A percentile compares a stretch with the other conserved stretches of the same genome.
phyloP scores from a whole-genome alignment of 2,329 filamentous ascomycete species.

The Nigrograna mackinnonii region DNA sequence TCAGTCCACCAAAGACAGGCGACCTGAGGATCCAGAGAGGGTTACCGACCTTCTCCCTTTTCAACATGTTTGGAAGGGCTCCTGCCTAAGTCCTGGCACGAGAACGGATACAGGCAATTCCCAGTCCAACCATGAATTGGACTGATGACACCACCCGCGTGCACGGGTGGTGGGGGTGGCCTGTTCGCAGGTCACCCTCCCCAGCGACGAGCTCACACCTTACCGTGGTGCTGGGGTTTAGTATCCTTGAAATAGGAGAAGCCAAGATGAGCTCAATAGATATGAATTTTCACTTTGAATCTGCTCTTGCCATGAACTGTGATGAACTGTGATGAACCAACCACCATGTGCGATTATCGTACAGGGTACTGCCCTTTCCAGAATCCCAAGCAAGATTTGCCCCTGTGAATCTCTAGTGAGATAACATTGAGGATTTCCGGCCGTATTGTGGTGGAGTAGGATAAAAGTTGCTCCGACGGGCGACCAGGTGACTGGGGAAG shows the following conservation, averaged over 20 bases:
- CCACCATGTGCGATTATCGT: no score
- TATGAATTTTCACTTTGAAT: no score
- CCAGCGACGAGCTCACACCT: constrained; percentile 10
- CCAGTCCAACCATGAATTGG: constrained; percentile 15
- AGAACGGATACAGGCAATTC: constrained; percentile 13
- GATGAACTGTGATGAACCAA: no score
- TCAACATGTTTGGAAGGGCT: constrained; percentile 1
- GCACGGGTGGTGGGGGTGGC: constrained; percentile 5
- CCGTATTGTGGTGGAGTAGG: no score
- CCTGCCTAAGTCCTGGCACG: constrained; percentile 12
- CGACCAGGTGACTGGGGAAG: no score
- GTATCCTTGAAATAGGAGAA: constrained; percentile 10
- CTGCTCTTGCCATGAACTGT: no score
- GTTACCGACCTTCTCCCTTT: constrained; percentile 11
- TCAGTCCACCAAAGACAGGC: constrained; percentile 4
- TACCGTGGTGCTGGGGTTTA: constrained; percentile 10
- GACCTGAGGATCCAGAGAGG: constrained; percentile 10
- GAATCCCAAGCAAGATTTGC: no score
- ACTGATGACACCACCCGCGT: constrained; percentile 11
- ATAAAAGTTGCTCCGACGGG: no score
- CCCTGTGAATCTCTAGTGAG: no score
- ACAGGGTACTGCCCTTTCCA: no score
- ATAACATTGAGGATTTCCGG: no score
- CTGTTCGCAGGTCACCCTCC: constrained; percentile 5
- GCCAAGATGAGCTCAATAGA: constrained; percentile 10